Evolutionary conservation across 2,329 filamentous ascomycete species (phyloP).

Genomic region (Epichloe gansuensis): DNA sequence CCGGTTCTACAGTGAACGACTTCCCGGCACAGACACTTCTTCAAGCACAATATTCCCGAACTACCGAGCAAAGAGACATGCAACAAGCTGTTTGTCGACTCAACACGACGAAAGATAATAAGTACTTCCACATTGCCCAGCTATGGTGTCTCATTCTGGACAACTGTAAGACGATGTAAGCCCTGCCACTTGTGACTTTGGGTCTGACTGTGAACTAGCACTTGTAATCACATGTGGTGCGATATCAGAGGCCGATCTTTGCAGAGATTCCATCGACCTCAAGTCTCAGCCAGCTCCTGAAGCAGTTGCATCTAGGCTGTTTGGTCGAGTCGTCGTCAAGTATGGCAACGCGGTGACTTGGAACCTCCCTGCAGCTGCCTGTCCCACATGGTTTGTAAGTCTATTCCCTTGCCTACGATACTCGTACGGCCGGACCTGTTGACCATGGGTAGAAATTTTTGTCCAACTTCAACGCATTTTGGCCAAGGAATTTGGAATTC

Average conservation of each 20-base stretch:
- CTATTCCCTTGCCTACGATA: background rate
- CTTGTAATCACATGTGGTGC: conserved; percentile 31
- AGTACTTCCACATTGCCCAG: conserved; percentile 36
- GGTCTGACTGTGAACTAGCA: conserved; percentile 9
- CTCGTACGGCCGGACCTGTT: background rate
- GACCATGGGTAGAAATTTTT: conserved; percentile 22
- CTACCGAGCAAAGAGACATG: conserved; percentile 29
- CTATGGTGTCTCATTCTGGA: conserved; percentile 35
- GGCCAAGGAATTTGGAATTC: conserved; percentile 27
- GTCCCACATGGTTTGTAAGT: conserved; percentile 34
- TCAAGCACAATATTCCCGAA: conserved; percentile 30
- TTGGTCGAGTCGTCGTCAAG: conserved; percentile 22
- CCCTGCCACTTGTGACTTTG: no score
- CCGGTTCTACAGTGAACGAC: conserved; percentile 17
- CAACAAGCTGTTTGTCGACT: conserved; percentile 32
- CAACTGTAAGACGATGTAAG: conserved; percentile 22
- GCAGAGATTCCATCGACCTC: conserved; percentile 20
- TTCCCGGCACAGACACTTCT: conserved; percentile 33
- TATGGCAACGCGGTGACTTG: conserved; percentile 25
- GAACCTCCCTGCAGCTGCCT: conserved; percentile 26
- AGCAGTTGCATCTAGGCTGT: conserved; percentile 4
- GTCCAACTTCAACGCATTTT: conserved; percentile 30
- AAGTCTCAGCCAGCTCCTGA: conserved; percentile 17
- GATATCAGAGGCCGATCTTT: conserved; percentile 22
- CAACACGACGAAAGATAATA: conserved; percentile 19